A percentile compares a stretch with the other conserved stretches of the same genome.
phyloP scores from a whole-genome alignment of 345 rosid genomes.

The Odontarrhena argentea region DNA sequence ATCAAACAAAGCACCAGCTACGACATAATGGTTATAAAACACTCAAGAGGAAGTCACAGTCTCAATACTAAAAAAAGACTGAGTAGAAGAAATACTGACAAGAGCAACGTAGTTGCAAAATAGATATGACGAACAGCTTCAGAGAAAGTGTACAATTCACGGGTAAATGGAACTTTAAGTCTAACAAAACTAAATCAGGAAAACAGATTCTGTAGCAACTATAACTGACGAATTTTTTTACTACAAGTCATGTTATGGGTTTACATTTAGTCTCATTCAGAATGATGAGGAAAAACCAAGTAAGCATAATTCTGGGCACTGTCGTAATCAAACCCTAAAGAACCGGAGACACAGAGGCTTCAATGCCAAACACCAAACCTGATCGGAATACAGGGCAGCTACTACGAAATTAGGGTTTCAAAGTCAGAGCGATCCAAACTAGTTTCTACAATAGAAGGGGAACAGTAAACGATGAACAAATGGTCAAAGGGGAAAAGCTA shows the following conservation, averaged over 20 bases:
- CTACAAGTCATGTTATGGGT: background rate
- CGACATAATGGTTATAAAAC: background rate
- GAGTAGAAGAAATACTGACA: conserved; percentile 5
- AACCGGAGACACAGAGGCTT: conserved; percentile 1
- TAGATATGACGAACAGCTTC: background rate
- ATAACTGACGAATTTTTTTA: background rate
- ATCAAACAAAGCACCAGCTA: conserved; percentile 2
- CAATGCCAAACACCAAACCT: background rate
- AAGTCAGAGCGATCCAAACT: background rate
- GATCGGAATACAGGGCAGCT: conserved; percentile 17
- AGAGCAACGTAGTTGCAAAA: background rate
- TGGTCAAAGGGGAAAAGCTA: background rate
- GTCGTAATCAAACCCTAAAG: conserved; percentile 6
- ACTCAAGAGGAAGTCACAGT: conserved; percentile 1
- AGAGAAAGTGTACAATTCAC: background rate
- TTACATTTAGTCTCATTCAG: background rate
- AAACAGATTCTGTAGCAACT: background rate
- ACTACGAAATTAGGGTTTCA: conserved; percentile 22
- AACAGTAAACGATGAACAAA: background rate
- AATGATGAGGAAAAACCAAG: background rate
- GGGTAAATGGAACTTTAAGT: background rate
- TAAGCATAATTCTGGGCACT: background rate
- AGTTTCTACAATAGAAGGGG: background rate
- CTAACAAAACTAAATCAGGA: conserved; percentile 1
- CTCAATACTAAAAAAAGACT: background rate